Base-by-base conservation (phyloP, 2,329 filamentous ascomycete species). In the Teratosphaeria destructans region DNA sequence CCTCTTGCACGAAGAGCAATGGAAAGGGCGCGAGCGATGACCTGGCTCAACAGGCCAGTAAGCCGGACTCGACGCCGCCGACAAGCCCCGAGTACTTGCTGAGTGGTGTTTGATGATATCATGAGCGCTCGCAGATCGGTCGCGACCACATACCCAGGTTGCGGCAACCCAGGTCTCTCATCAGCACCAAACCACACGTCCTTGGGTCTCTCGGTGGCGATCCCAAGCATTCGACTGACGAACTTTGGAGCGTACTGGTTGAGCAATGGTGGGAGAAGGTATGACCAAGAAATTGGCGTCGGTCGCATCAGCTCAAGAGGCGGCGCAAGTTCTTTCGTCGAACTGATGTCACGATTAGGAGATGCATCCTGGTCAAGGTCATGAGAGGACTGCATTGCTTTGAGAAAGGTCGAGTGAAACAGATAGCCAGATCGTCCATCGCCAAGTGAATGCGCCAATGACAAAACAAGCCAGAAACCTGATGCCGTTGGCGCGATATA, bases 381-480 rank as follows among this genome's bases (percentile, higher is more conserved):
- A 49, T n/a, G 8, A 19, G n/a, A 19, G 19, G 43, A 11, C 7
- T 57, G 37, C n/a, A 68, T 57, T 2, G 66, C 70, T 4, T 68
- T 26, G 11, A 77, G 64, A 54, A 80, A 74, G 0, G 74, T 71
- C 3, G 65, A 67, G 59, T 80, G 78, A 59, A 81, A 79, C 4
- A 73, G 65, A 0, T 72, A 57, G 5, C 76, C 77, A 0, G 73
- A 74, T 43, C 70, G 71, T 0, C 78, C 79, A 61, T 81, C 78
- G 7, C 74, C 75, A 3, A 77, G 67, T 1, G 70, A 66, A 65
- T 81, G 78, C 0, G 76, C 79, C 64, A 69, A 79, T 0, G 70
- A 66, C 57, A 78, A 79, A 0, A 71, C 68, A 6, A 78, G 49
- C 6, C 59, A 56, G 10, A 67, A 63, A 14, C n/a, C 12, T 39